Evolutionary conservation across 2,329 filamentous ascomycete genomes (phyloP).

Genomic region (Trichoderma atroviride): DNA sequence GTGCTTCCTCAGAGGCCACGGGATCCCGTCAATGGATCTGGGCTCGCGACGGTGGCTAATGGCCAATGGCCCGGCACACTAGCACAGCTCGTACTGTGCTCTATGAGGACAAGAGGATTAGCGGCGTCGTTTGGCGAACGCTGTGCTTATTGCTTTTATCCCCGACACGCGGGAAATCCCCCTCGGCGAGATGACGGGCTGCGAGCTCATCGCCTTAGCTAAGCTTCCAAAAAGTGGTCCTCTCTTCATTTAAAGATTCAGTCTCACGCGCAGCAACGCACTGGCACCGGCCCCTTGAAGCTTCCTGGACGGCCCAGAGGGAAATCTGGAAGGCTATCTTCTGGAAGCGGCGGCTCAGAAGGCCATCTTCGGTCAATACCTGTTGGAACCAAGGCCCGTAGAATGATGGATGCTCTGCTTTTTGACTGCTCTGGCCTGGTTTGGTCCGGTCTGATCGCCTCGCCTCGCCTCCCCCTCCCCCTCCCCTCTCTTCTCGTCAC

Average conservation of each 20-base stretch:
- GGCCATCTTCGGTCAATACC: not conserved
- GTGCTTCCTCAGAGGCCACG: constrained; percentile 16
- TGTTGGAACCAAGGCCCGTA: not conserved
- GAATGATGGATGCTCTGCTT: constrained; percentile 2
- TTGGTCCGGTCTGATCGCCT: not conserved
- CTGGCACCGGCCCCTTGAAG: not conserved
- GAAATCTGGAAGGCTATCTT: not conserved
- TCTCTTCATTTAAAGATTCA: constrained; percentile 22
- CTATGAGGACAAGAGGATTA: not conserved
- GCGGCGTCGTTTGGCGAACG: not conserved
- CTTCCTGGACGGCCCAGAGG: not conserved
- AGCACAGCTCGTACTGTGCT: constrained; percentile 5
- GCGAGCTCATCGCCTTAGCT: constrained; percentile 1
- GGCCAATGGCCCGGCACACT: not conserved
- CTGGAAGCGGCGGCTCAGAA: constrained; percentile 1
- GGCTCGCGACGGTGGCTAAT: not conserved
- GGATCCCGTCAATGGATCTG: constrained; percentile 10
- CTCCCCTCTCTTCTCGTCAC: not conserved
- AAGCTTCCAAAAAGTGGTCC: constrained; percentile 16
- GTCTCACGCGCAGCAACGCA: constrained; percentile 13
- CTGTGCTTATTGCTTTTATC: constrained; percentile 12
- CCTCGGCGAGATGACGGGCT: constrained; percentile 1
- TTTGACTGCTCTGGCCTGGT: not conserved
- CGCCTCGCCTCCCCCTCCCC: not conserved
- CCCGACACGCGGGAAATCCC: constrained; percentile 5